Base-by-base conservation (phyloP, 495 filamentous ascomycete species). In the Pseudomonodictys pantanalensis region DNA sequence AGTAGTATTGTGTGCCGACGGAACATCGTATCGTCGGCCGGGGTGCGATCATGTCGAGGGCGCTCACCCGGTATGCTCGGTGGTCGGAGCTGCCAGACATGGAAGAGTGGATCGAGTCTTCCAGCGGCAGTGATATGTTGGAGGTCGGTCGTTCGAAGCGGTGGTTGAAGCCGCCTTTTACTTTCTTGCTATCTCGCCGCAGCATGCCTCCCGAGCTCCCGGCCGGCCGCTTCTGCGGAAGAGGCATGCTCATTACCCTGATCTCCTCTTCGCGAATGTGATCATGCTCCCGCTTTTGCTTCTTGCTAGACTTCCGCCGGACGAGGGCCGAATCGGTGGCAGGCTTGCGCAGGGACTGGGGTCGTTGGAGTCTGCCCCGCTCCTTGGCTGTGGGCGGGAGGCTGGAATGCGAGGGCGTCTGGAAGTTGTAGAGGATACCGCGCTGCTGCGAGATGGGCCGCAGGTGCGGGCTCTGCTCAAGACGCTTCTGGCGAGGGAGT, bases 261-360 rank as follows among this genome's bases (percentile, higher is more conserved):
- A 96, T 90, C 73, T 96, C 90, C 52, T 87, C 88, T 70, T 95
- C 91, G 17, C 91, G 80, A 51, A 83, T 78, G 68, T 83, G 82
- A 54, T 95, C 87, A 30, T 84, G 82, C 51, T 86, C 86, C 53
- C 86, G 81, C 71, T 90, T 92, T 73, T 91, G 81, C 72, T 90
- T 92, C 73, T 91, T 95, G 77, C 86, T 93, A 15, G 89, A 85
- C 64, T 83, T 88, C 45, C 86, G 83, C 28, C 84, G 81, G 33
- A 83, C 72, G 23, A 87, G 75, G 20, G 73, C 73, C 1, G 76
- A 73, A 48, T 78, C 77, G 75, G 78, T 71, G 69, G 76, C 80
- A 52, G 77, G 81, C 45, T 85, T 86, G 44, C 83, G 85, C 35
- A 90, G 71, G 6, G 87, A 87, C 2, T 88, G 88, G n/a, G 81